phyloP scores from a whole-genome alignment of 1,284 basidiomycete genomes.

The Schizophyllum amplum region DNA sequence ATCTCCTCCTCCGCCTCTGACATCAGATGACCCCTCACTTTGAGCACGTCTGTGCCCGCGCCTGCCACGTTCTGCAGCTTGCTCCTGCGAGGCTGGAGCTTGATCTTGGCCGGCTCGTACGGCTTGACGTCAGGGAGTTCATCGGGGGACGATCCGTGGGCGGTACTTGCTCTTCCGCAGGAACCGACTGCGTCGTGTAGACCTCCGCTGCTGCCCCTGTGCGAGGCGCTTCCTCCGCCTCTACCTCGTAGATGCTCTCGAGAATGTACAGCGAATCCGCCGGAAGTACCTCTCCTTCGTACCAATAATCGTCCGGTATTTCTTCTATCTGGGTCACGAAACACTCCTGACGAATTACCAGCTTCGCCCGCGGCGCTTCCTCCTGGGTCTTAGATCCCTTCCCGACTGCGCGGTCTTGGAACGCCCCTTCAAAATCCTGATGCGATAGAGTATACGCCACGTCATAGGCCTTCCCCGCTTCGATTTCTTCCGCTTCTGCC shows the following conservation, averaged over 20 bases:
- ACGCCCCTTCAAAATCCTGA: too few relatives aligned
- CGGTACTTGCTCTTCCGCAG: background rate
- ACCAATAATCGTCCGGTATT: background rate
- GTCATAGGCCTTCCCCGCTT: too few relatives aligned
- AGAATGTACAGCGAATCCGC: background rate
- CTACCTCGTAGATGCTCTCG: background rate
- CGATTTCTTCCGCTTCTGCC: too few relatives aligned
- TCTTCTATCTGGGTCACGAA: too few relatives aligned
- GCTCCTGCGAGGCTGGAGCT: background rate
- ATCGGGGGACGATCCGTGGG: too few relatives aligned
- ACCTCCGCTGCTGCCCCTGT: background rate
- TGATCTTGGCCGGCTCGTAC: too few relatives aligned
- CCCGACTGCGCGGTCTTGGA: too few relatives aligned
- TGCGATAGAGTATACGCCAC: too few relatives aligned
- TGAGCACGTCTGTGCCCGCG: background rate
- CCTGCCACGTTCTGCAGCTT: background rate
- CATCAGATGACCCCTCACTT: background rate
- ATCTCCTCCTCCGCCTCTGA: background rate
- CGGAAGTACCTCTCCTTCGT: background rate
- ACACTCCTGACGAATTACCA: too few relatives aligned
- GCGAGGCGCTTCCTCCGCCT: background rate
- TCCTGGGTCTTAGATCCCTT: too few relatives aligned
- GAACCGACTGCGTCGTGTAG: background rate
- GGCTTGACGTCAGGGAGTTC: too few relatives aligned
- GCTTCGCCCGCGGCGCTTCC: too few relatives aligned